Conservation (phyloP, 305 asterid genomes). For the Fraxinus platypoda region DNA sequence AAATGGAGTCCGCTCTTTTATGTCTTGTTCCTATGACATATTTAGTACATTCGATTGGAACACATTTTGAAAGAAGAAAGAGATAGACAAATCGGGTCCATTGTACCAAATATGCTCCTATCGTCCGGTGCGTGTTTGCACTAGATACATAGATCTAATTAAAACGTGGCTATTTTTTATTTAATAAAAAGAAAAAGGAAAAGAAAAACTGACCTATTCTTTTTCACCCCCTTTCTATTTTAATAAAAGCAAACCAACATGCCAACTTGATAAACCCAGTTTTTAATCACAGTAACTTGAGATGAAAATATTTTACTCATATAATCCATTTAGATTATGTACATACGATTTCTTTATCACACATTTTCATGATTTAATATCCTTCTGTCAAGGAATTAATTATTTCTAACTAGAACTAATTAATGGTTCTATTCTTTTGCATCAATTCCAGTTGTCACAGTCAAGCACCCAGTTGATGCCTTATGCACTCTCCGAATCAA, state of each 20-base stretch:
- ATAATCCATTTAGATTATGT: slow-evolving; percentile 18
- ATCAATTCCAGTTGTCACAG: slow-evolving; percentile 44
- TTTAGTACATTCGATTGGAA: not conserved
- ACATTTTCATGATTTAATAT: not conserved
- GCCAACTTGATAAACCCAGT: not conserved
- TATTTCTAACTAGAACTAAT: not conserved
- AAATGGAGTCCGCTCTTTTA: not conserved
- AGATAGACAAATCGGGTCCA: not conserved
- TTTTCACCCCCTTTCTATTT: not conserved
- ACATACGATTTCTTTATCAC: not conserved
- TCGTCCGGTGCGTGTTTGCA: not conserved
- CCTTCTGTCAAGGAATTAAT: not conserved
- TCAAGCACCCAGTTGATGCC: slow-evolving; percentile 45
- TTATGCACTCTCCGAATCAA: slow-evolving; percentile 40
- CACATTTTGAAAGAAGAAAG: not conserved
- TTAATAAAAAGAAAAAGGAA: not conserved
- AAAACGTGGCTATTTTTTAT: not conserved
- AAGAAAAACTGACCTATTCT: not conserved
- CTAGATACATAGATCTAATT: not conserved
- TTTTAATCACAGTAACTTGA: not conserved
- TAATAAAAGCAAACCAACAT: not conserved
- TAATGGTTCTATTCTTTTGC: not conserved
- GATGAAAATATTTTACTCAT: not conserved
- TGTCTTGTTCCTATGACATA: not conserved
- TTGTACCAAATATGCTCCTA: not conserved